Conservation (phyloP, 164 flowering plant species). For the Echeveria elegans region DNA sequence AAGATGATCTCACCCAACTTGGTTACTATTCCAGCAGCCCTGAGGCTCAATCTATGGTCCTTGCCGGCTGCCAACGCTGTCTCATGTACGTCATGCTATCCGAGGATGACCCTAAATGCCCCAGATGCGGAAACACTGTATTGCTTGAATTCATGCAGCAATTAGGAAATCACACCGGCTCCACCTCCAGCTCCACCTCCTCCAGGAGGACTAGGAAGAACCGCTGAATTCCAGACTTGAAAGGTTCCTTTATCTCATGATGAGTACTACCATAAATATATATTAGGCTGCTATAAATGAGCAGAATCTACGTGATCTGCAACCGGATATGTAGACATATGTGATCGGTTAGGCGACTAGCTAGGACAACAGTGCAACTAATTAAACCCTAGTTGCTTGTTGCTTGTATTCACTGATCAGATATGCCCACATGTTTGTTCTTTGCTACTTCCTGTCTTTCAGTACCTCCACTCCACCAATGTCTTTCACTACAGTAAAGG, state of each 20-base stretch:
- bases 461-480: neutral
- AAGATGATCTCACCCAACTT: conserved; percentile 16
- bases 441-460: neutral
- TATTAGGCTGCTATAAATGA: neutral
- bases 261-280: neutral
- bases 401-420: conserved; percentile 3
- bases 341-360: neutral
- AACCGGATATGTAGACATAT: conserved; percentile 3
- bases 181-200: conserved; percentile 4
- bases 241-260: neutral
- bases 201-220: conserved; percentile 21
- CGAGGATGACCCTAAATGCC: conserved; percentile 68
- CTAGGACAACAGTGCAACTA: neutral
- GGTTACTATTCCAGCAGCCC: conserved; percentile 37
- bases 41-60: conserved; percentile 64
- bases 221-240: conserved; percentile 14
- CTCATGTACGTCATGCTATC: conserved; percentile 85
- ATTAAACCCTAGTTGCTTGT: neutral
- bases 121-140: conserved; percentile 79
- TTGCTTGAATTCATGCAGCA: conserved; percentile 57
- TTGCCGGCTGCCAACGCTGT: conserved; percentile 78
- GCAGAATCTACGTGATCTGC: conserved; percentile 4
- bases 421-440: conserved; percentile 7
- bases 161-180: conserved; percentile 12
- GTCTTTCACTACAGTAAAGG: neutral